Evolutionary conservation across 257 asterid genomes (phyloP).

Genomic region (Primulina tabacum): DNA sequence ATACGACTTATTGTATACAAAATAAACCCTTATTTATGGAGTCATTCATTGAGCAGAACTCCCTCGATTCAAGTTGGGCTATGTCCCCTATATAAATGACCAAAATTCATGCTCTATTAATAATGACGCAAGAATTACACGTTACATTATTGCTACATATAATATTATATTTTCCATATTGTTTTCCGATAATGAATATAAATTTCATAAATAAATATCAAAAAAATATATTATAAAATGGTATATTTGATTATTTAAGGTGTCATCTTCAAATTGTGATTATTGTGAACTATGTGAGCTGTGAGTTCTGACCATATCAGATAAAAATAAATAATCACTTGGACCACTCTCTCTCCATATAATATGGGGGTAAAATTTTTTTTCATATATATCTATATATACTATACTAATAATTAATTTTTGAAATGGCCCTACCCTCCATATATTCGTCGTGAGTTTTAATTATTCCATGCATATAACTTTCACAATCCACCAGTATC

Average conservation of each 20-base stretch:
- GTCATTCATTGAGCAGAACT: not conserved
- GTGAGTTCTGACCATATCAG: not conserved
- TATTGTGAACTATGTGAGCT: slow-evolving; percentile 16
- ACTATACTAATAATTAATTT: not conserved
- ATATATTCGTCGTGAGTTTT: no score
- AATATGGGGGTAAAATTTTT: slow-evolving; percentile 14
- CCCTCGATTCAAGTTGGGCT: not conserved
- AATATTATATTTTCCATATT: no score
- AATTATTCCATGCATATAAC: no score
- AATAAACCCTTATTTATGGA: not conserved
- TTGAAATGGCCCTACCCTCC: not conserved
- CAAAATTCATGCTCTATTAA: not conserved
- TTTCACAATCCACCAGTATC: not conserved
- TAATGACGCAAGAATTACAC: not conserved
- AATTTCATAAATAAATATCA: not conserved
- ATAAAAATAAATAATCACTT: not conserved
- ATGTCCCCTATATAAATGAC: not conserved
- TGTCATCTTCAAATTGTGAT: slow-evolving; percentile 25
- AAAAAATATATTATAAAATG: not conserved
- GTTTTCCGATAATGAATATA: no score
- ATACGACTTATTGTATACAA: no score
- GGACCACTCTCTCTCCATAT: slow-evolving; percentile 25
- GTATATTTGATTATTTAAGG: not conserved
- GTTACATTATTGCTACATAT: no score
- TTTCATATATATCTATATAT: no score